Conservation (phyloP, 1,284 basidiomycete genomes). For the Marasmius tenuissimus region DNA sequence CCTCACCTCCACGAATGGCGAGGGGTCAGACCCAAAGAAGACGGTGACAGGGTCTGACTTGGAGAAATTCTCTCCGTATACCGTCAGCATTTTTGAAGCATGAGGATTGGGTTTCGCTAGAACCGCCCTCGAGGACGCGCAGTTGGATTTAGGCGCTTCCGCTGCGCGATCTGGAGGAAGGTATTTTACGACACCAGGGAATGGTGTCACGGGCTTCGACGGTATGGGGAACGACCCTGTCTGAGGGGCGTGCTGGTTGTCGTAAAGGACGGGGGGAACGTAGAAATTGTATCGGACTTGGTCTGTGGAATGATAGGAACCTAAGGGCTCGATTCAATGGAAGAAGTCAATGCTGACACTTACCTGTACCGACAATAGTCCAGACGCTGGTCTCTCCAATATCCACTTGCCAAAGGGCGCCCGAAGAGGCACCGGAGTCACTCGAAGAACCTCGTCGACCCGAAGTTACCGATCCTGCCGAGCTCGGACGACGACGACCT, state of each 20-base stretch:
- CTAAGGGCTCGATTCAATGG: constrained; percentile 11
- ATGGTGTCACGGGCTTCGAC: constrained; percentile 82
- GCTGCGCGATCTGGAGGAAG: constrained; percentile 81
- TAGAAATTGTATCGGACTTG: constrained; percentile 92
- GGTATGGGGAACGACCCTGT: constrained; percentile 74
- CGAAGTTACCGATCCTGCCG: constrained; percentile 70
- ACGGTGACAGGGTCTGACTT: constrained; percentile 77
- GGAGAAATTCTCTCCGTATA: constrained; percentile 89
- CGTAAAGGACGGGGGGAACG: constrained; percentile 81
- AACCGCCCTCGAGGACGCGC: constrained; percentile 60
- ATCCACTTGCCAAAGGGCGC: constrained; percentile 84
- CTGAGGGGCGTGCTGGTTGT: constrained; percentile 66
- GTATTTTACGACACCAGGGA: constrained; percentile 83
- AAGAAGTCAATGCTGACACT: constrained; percentile 22
- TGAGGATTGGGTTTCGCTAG: constrained; percentile 73
- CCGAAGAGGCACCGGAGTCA: constrained; percentile 68
- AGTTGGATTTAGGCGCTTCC: constrained; percentile 69
- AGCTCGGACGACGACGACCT: constrained; percentile 68
- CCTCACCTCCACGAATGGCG: constrained; percentile 83
- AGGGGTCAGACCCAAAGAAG: constrained; percentile 88
- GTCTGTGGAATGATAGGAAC: constrained; percentile 41
- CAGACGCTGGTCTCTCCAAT: constrained; percentile 90
- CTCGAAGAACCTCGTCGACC: constrained; percentile 61
- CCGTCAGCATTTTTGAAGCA: constrained; percentile 74
- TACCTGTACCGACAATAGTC: constrained; percentile 90